Base-by-base conservation (phyloP, 163 green algal species). In the Volvox carteri region DNA sequence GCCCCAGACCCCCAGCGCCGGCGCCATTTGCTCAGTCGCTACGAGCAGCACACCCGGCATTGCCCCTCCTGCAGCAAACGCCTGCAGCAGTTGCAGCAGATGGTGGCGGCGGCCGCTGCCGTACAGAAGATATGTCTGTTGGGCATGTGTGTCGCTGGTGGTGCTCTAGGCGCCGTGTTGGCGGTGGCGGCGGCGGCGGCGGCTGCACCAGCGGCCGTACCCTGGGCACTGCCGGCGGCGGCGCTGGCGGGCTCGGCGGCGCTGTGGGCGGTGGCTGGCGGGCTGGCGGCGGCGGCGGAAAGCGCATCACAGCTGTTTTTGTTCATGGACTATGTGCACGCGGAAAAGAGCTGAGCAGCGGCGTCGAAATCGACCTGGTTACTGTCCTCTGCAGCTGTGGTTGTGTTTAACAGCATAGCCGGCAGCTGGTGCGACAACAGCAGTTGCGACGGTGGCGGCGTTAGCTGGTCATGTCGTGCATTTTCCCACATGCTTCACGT, bases 31-130 rank as follows among this genome's bases (percentile, higher is more conserved):
- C 77, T 90, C 4, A 37, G 58, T 65, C 86, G 86, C 77, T 87
- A 83, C 25, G 60, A 85, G 9, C 86, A 90, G 86, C 86, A 90
- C 77, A 90, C 86, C 12, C 76, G 86, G 21, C 48, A 84, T 77
- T 90, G 86, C 77, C 77, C 81, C 21, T 14, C 11, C 67, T 88
- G 81, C 67, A 33, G 19, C 42, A 23, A 11, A 0, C 48, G 81
- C 7, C 67, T 78, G 54, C 33, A 73, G 18, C 44, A 46, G 46
- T 21, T 80, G 33, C 67, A 42, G 33, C 4, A 4, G 7, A 11
- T 58, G 46, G 48, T 37, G 8, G 81, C 21, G 1, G 33, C 48
- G 0, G 81, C 68, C 1, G 11, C 23, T 7, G 37, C 67, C 14
- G 35, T 30, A 9, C 67, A 58, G 25, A 8, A 14, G 21, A 33